These are phyloP conservation scores for Gamarada debralockiae DNA, from an alignment of 495 filamentous ascomycete genomes.

Conservation along the genomic window DNA sequence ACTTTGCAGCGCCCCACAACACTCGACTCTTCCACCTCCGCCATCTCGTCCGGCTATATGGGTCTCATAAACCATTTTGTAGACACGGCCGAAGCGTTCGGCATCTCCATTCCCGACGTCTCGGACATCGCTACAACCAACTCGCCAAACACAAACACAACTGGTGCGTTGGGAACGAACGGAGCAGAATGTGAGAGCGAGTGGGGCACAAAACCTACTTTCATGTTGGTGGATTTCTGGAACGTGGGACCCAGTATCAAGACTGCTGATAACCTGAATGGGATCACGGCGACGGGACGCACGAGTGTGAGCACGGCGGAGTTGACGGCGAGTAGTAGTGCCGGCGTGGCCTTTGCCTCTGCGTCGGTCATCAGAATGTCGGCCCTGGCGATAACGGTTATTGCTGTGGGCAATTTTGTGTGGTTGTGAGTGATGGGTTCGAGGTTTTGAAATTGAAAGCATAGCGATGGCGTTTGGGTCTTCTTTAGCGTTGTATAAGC, in stretches of 20 bases:
- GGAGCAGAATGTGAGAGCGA: conserved; percentile 44
- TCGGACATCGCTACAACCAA: conserved; percentile 53
- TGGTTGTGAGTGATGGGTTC: conserved; percentile 8
- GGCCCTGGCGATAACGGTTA: conserved; percentile 11
- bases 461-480: not conserved
- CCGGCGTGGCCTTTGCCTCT: not conserved
- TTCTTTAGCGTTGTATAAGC: not conserved
- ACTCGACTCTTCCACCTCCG: conserved; percentile 33
- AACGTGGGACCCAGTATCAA: conserved; percentile 56
- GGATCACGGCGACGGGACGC: conserved; percentile 38
- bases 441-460: not conserved
- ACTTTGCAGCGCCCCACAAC: conserved; percentile 54
- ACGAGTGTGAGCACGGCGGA: conserved; percentile 18
- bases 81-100: conserved; percentile 53
- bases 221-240: conserved; percentile 66
- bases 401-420: conserved; percentile 20
- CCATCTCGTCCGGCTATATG: conserved; percentile 40
- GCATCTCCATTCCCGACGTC: conserved; percentile 54
- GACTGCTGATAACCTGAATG: conserved; percentile 56
- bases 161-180: conserved; percentile 57
- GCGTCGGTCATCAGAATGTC: not conserved
- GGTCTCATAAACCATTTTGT: conserved; percentile 73
- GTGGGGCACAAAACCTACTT: conserved; percentile 54
- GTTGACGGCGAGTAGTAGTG: conserved; percentile 10
- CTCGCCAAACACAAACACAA: conserved; percentile 30